phyloP scores from a whole-genome alignment of 805 yeast genomes.

The Blastobotrys parvus region DNA sequence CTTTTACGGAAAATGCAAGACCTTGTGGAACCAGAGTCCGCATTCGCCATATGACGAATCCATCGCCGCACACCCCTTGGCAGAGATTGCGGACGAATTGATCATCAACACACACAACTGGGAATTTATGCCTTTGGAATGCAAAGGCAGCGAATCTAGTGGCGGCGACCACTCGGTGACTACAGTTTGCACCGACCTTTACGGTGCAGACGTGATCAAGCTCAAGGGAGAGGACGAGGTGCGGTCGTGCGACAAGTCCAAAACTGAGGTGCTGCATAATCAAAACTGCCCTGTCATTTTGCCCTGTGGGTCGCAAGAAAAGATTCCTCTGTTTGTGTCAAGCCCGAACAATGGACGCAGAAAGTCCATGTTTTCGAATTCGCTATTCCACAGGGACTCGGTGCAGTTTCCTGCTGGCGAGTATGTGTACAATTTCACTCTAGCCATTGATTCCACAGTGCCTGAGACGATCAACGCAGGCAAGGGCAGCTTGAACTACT shows the following conservation, averaged over 20 bases:
- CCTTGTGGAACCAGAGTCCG: slow-evolving; percentile 75
- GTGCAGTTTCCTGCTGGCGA: slow-evolving; percentile 74
- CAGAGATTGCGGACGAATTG: slow-evolving; percentile 27
- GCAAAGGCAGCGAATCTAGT: slow-evolving; percentile 10
- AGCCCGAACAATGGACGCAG: slow-evolving; percentile 3
- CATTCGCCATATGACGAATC: slow-evolving; percentile 14
- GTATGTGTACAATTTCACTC: slow-evolving; percentile 85
- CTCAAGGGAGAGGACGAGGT: slow-evolving; percentile 10
- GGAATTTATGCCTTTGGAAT: slow-evolving; percentile 25
- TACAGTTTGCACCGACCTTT: slow-evolving; percentile 23
- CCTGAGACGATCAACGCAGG: slow-evolving; percentile 77
- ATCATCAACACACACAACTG: slow-evolving; percentile 27
- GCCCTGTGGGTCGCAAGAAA: slow-evolving; percentile 1
- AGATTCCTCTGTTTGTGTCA: slow-evolving; percentile 12
- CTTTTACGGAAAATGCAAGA: slow-evolving; percentile 60
- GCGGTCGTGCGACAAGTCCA: slow-evolving; percentile 2
- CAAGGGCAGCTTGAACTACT: slow-evolving; percentile 71
- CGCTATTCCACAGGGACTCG: slow-evolving; percentile 18
- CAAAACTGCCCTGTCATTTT: neutral
- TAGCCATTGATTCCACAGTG: slow-evolving; percentile 67
- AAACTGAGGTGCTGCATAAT: neutral
- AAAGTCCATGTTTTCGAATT: slow-evolving; percentile 5
- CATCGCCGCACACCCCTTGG: slow-evolving; percentile 17
- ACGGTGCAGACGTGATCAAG: slow-evolving; percentile 28
- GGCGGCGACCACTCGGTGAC: slow-evolving; percentile 18